Evolutionary conservation across 257 asterid species (phyloP), one percentile per base, ranked within the genome.

Genomic region (Salvia miltiorrhiza): DNA sequence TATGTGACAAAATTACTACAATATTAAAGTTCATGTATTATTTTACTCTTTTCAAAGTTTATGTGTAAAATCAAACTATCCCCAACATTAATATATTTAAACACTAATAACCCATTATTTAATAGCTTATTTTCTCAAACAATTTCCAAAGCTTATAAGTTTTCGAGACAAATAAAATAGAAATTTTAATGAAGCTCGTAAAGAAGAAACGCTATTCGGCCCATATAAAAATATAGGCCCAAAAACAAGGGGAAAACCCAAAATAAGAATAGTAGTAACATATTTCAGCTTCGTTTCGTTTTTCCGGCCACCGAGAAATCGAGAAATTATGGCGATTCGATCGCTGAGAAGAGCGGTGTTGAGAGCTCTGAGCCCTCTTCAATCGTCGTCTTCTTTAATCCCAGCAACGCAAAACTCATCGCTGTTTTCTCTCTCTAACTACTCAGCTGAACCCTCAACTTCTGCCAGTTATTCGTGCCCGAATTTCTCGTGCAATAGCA

Each of bases 301-400:
- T 41, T 7, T 41, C 55, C 45, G 72, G 21, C 48, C 1, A 76
- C 24, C 26, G 72, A 23, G 70, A 49, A 73, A 65, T 74, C 67
- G 32, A 40, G 70, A 73, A 61, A 61, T 79, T 79, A 81, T 84
- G 88, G 90, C 85, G 20, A 14, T 71, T 67, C 80, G 67, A 45
- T 73, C 73, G 10, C 72, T 84, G 76, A 69, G 82, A 40, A 79
- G 82, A 73, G 52, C 75, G 43, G 47, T 70, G 59, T 26, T 71
- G 16, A 60, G 80, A 74, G 69, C 81, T 39, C 37, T 76, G 49
- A 82, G 57, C 44, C 77, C 76, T 53, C 65, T 60, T 48, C 48
- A 43, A n/a, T 72, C 83, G 7, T 59, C 76, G 21, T 55, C 78
- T 49, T 50, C 77, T 44, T 63, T 79, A 7, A 9, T 64, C 70